Base-by-base conservation (phyloP, 2,329 filamentous ascomycete genomes). In the Beauveria asiatica region DNA sequence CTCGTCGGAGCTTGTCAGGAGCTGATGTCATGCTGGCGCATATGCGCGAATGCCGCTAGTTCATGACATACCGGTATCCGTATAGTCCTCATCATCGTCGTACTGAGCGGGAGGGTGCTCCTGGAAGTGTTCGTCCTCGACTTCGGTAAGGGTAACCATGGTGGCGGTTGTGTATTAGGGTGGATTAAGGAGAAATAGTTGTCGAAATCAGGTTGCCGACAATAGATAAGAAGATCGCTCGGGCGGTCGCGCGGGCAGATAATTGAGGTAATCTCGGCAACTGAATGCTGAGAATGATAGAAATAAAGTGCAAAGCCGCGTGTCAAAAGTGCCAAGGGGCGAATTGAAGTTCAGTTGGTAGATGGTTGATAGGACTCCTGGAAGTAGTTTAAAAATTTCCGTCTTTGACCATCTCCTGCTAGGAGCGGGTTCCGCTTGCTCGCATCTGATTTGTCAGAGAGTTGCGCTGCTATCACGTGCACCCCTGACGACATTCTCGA, bases 121-220 rank as follows among this genome's bases (percentile, higher is more conserved):
- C 77, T 88, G 82, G 81, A 97, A 96, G 77, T 95, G 90, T 83
- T 97, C 92, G 74, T 97, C 93, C 73, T 95, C 88, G 72, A 97
- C 93, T 81, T 97, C 93, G 73, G 91, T 90, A 73, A 97, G 90
- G 78, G 93, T 91, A 76, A 97, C 93, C 93, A 97, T 97, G 69
- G 75, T 86, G 77, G 61, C 65, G 62, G 65, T 60, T 69, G 49
- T 59, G 57, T 52, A 51, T 55, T 60, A 50, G 44, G 39, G 33
- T 25, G 23, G 66, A 55, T 58, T 55, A 56, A 25, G 39, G 33
- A 39, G 23, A 23, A 30, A 11, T 37, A 13, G 30, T 30, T 27
- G 44, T 7, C 23, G 25, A 16, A 13, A 53, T 39, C 27, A 27
- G 3, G 37, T 17, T 13, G 37, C n/a, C 49, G 41, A 52, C 23